These are phyloP conservation scores for sunflower (Helianthus annuus) DNA, from an alignment of 129 eudicot species.

Conservation along the genomic window DNA sequence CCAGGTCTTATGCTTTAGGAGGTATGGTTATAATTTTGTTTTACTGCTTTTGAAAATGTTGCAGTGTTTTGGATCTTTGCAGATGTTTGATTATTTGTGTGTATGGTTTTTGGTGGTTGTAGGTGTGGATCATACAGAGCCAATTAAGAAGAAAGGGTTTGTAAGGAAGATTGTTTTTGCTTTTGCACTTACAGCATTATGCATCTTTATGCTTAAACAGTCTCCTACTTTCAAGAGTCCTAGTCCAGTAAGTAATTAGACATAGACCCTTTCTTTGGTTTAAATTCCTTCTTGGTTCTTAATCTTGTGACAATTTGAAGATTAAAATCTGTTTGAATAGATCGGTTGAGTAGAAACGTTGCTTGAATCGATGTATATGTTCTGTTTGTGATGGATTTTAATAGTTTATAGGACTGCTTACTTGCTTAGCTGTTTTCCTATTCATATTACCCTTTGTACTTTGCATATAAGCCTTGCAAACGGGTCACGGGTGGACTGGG, in stretches of 20 bases:
- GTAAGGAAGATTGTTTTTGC: conserved; percentile 55
- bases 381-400: neutral
- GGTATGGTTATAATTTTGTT: conserved; percentile 38
- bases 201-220: conserved; percentile 60
- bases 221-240: conserved; percentile 52
- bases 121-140: conserved; percentile 70
- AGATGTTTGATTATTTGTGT: neutral
- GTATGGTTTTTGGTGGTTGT: conserved; percentile 17
- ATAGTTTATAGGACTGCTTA: neutral
- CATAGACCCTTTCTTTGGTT: neutral
- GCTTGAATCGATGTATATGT: neutral
- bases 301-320: neutral
- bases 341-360: neutral
- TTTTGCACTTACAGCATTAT: conserved; percentile 47
- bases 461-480: neutral
- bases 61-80: neutral
- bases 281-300: neutral
- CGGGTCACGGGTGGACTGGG: too few relatives aligned
- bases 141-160: conserved; percentile 49
- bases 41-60: neutral
- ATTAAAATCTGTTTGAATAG: neutral
- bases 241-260: conserved; percentile 44
- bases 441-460: neutral
- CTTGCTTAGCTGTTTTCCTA: neutral
- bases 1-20: conserved; percentile 66